Percentiles rank a stretch among this genome's conserved stretches.
These are phyloP conservation scores for Tagetes erecta DNA, from an alignment of 129 eudicot species.

Conservation along the genomic window DNA sequence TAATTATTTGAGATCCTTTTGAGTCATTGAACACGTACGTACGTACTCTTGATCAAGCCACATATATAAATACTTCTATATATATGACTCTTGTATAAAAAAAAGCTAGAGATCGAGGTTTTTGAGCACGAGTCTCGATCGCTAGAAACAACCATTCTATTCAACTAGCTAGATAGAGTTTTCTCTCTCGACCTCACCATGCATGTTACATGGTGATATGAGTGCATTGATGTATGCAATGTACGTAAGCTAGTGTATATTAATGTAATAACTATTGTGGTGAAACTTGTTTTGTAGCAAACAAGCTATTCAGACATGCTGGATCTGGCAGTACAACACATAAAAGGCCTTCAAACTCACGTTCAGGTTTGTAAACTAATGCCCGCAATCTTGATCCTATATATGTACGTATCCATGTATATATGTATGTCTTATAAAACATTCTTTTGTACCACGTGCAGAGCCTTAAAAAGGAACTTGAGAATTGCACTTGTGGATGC, in stretches of 20 bases:
- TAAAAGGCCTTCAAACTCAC: constrained; percentile 76
- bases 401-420: not conserved
- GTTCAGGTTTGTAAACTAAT: constrained; percentile 55
- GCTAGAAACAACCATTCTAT: too few relatives aligned
- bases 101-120: too few relatives aligned
- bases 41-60: too few relatives aligned
- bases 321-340: constrained; percentile 90
- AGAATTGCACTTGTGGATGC: constrained; percentile 75
- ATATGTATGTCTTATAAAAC: not conserved
- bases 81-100: too few relatives aligned
- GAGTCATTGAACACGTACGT: too few relatives aligned
- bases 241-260: not conserved
- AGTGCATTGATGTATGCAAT: not conserved
- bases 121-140: too few relatives aligned
- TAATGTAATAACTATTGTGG: not conserved
- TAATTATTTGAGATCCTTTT: too few relatives aligned
- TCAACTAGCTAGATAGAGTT: too few relatives aligned
- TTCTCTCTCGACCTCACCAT: too few relatives aligned
- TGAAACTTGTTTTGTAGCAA: constrained; percentile 58
- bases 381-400: not conserved
- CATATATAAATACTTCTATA: too few relatives aligned
- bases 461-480: constrained; percentile 60
- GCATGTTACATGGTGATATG: not conserved
- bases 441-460: constrained; percentile 3
- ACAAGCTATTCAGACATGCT: constrained; percentile 96